Percentiles rank a stretch among this genome's conserved stretches.
phyloP scores from a whole-genome alignment of 1,284 basidiomycete genomes.

The Ganoderma sinense region DNA sequence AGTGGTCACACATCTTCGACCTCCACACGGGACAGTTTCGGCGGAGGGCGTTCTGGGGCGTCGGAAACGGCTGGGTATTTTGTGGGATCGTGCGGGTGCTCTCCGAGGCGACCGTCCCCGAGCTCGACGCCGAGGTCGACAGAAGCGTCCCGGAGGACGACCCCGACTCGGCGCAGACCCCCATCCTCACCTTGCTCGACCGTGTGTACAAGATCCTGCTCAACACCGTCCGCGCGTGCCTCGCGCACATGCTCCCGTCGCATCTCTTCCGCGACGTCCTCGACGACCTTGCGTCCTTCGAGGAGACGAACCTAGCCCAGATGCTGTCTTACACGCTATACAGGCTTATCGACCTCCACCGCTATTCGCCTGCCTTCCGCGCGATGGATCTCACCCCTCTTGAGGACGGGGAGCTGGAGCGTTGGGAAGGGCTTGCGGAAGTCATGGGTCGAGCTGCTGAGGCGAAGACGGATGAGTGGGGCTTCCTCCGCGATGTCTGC shows the following conservation, averaged over 20 bases:
- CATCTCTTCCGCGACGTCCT: slow-evolving; percentile 36
- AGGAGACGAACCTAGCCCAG: slow-evolving; percentile 37
- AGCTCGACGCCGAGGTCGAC: slow-evolving; percentile 10
- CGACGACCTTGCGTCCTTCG: slow-evolving; percentile 34
- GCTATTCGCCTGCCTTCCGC: slow-evolving; percentile 10
- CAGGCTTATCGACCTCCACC: slow-evolving; percentile 32
- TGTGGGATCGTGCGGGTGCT: slow-evolving; percentile 35
- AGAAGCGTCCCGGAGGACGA: neutral
- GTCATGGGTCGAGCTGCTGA: slow-evolving; percentile 28
- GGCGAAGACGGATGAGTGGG: slow-evolving; percentile 33
- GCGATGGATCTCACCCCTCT: slow-evolving; percentile 6
- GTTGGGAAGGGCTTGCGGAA: slow-evolving; percentile 27
- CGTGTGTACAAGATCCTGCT: slow-evolving; percentile 26
- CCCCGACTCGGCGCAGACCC: neutral
- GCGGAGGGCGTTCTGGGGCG: slow-evolving; percentile 35
- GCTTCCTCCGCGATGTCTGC: slow-evolving; percentile 37
- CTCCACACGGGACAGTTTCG: slow-evolving; percentile 23
- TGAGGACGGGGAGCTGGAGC: neutral
- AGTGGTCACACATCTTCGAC: slow-evolving; percentile 38
- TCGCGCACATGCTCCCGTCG: slow-evolving; percentile 29
- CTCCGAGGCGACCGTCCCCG: slow-evolving; percentile 12
- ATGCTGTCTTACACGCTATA: slow-evolving; percentile 37
- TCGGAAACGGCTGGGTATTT: slow-evolving; percentile 40
- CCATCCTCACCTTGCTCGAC: slow-evolving; percentile 3
- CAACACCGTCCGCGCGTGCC: slow-evolving; percentile 29